Percentiles rank a stretch among this genome's conserved stretches.
phyloP scores from a whole-genome alignment of 2,329 filamentous ascomycete genomes.

The Cordyceps cateniannulata region DNA sequence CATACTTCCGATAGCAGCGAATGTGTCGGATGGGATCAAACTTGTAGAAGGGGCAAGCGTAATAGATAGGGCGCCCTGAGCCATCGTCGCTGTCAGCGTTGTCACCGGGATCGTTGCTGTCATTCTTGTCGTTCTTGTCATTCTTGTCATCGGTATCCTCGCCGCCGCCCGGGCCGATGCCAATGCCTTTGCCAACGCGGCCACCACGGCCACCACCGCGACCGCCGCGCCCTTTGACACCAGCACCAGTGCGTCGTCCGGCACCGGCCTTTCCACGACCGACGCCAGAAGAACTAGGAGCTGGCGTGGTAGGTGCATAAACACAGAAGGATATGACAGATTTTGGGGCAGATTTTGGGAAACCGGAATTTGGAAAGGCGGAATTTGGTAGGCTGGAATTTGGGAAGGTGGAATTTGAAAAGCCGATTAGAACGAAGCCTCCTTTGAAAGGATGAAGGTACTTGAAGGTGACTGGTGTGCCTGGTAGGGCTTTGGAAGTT shows the following conservation, averaged over 20 bases:
- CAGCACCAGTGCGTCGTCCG: neutral
- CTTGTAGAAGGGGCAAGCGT: constrained; percentile 8
- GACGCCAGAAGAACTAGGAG: neutral
- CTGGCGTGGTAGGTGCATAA: neutral
- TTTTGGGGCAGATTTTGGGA: too few species aligned
- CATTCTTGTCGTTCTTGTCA: neutral
- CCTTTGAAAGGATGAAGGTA: neutral
- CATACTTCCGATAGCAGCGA: constrained; percentile 5
- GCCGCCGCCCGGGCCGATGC: neutral
- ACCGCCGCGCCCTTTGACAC: neutral
- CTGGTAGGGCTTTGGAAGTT: neutral
- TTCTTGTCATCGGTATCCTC: neutral
- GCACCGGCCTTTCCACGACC: neutral
- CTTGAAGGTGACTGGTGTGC: neutral
- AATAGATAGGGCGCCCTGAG: neutral
- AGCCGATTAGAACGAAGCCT: neutral
- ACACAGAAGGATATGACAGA: neutral
- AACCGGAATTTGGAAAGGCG: neutral
- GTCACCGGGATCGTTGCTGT: neutral
- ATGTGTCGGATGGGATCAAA: neutral
- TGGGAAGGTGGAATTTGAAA: neutral
- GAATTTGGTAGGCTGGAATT: too few species aligned
- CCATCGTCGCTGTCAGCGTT: neutral
- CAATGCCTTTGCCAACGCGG: neutral
- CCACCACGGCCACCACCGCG: neutral